A percentile compares a stretch with the other conserved stretches of the same genome.
phyloP scores from a whole-genome alignment of 2,329 filamentous ascomycete genomes.

The Amylocarpus encephaloides region DNA sequence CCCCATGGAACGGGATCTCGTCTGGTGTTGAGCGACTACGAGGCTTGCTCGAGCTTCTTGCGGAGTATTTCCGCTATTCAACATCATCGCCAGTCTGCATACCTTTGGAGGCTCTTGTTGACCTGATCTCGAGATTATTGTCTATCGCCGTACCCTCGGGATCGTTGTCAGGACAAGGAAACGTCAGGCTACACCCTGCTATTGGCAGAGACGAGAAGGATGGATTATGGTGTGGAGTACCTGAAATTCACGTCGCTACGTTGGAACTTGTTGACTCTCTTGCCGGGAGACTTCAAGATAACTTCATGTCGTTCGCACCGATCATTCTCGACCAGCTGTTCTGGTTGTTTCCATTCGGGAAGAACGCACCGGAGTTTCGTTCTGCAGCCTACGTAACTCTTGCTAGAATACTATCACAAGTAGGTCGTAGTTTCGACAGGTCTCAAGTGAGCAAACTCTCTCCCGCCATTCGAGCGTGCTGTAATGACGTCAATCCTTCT shows the following conservation, averaged over 20 bases:
- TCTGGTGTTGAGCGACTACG: constrained; percentile 65
- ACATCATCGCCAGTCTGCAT: constrained; percentile 62
- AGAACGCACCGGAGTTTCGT: constrained; percentile 49
- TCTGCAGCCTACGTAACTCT: constrained; percentile 54
- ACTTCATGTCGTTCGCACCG: constrained; percentile 53
- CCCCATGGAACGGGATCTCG: constrained; percentile 67
- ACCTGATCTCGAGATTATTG: constrained; percentile 64
- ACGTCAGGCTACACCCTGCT: constrained; percentile 60
- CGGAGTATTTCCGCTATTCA: constrained; percentile 53
- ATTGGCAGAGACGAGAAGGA: constrained; percentile 77
- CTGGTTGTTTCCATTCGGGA: constrained; percentile 61
- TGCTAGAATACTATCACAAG: constrained; percentile 49
- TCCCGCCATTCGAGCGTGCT: constrained; percentile 60
- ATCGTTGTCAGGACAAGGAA: constrained; percentile 14
- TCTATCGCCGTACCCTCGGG: constrained; percentile 48
- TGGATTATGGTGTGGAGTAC: constrained; percentile 65
- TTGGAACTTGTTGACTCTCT: constrained; percentile 56
- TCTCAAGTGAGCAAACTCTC: constrained; percentile 57
- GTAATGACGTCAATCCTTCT: constrained; percentile 50
- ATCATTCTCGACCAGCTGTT: constrained; percentile 64
- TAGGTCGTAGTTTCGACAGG: constrained; percentile 63
- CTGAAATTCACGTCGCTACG: constrained; percentile 67
- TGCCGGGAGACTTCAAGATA: constrained; percentile 50
- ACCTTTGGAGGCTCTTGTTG: constrained; percentile 60
- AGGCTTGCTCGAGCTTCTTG: constrained; percentile 59